Base-by-base conservation (phyloP, 2,329 filamentous ascomycete genomes). In the Exophiala spinifera region DNA sequence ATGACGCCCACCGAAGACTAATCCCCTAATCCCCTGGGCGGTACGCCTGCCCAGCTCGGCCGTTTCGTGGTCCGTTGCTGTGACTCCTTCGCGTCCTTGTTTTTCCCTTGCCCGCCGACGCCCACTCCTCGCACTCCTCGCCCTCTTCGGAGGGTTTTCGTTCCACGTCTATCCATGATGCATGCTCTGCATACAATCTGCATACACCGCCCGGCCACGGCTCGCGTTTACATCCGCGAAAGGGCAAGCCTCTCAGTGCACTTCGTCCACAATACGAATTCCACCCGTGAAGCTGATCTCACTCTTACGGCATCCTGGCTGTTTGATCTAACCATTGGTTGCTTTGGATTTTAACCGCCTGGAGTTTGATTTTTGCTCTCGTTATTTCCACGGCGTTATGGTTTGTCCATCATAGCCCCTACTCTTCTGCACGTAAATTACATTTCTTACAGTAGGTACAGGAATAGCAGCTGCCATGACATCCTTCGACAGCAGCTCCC, bases 301-400 rank as follows among this genome's bases (percentile, higher is more conserved):
- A 17, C 42, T 55, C 52, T 55, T 54, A 54, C 51, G 46, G 51
- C 39, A 54, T 37, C 51, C 31, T 44, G 20, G 23, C 11, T 23
- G n/a, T 23, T n/a, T 44, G 14, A 11, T n/a, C n/a, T 14, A 21
- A n/a, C 19, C 20, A 44, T 23, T 44, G 42, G 42, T 44, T 25
- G 28, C 42, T 44, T 44, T 28, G 42, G 8, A n/a, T 46, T 49
- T n/a, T 37, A 39, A 15, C 15, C 3, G 17, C 14, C 36, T 44
- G 33, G 23, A 17, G 20, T 25, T 33, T 37, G 4, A 21, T 19
- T 39, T 46, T 52, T n/a, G 15, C 20, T 23, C 19, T 19, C 40
- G 47, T 50, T 50, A 33, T 50, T 20, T 50, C 37, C 31, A 50
- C 39, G 37, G 36, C 21, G 19, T 11, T 34, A 25, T 14, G 40